phyloP scores from a whole-genome alignment of 2,329 filamentous ascomycete species.

The Apiospora rasikravindrae region DNA sequence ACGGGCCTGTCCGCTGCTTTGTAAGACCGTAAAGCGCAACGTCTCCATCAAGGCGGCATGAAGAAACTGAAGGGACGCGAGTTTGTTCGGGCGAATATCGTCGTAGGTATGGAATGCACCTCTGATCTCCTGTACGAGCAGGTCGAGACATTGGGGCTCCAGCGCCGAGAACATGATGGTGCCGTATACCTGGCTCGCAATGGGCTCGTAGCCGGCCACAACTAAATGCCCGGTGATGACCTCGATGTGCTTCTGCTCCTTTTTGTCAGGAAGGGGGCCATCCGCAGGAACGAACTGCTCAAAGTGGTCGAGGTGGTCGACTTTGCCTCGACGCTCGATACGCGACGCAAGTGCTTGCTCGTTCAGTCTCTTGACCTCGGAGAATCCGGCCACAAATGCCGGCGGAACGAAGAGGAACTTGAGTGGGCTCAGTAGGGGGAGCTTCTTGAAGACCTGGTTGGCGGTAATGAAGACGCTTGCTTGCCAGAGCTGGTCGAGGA shows the following conservation, averaged over 20 bases:
- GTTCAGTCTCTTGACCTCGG: slow-evolving; percentile 24
- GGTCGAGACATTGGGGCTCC: slow-evolving; percentile 21
- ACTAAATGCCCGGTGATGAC: slow-evolving; percentile 23
- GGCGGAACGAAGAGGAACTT: slow-evolving; percentile 28
- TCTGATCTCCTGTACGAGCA: not conserved
- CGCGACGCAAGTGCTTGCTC: slow-evolving; percentile 26
- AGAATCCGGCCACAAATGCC: slow-evolving; percentile 5
- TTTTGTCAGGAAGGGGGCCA: slow-evolving; percentile 25
- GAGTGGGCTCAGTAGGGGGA: slow-evolving; percentile 27
- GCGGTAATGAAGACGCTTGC: slow-evolving; percentile 24
- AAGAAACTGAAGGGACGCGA: not conserved
- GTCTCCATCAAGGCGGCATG: slow-evolving; percentile 6
- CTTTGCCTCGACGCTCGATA: slow-evolving; percentile 29
- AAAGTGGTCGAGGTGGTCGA: slow-evolving; percentile 32
- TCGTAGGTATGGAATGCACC: not conserved
- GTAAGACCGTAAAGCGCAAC: not conserved
- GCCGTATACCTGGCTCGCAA: slow-evolving; percentile 29
- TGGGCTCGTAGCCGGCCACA: slow-evolving; percentile 24
- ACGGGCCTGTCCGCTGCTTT: slow-evolving; percentile 17
- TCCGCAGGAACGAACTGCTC: slow-evolving; percentile 31
- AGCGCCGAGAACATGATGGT: slow-evolving; percentile 24
- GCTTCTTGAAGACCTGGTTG: slow-evolving; percentile 25
- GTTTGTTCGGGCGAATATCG: not conserved
- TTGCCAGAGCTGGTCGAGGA: slow-evolving; percentile 21
- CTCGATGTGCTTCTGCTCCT: slow-evolving; percentile 28